A percentile compares a stretch with the other conserved stretches of the same genome.
These are phyloP conservation scores for Aureobasidium sp. DNA, from an alignment of 2,329 filamentous ascomycete species.

Conservation along the genomic window DNA sequence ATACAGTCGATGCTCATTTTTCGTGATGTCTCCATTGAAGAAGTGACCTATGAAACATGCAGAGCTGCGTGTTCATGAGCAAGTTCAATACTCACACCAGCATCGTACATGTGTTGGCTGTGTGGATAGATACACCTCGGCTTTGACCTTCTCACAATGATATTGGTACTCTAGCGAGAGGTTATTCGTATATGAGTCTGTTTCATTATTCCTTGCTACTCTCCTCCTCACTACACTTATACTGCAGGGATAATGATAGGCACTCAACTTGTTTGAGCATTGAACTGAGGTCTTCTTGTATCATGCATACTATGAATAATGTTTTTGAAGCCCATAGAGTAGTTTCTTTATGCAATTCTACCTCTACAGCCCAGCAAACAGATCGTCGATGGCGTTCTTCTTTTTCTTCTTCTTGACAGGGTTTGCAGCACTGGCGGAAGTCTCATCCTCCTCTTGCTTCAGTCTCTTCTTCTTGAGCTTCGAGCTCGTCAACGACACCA, in stretches of 20 bases:
- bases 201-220: not conserved
- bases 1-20: not conserved
- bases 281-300: not conserved
- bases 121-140: not conserved
- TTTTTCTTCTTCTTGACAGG: constrained; percentile 45
- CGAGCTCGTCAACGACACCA: constrained; percentile 7
- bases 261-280: not conserved
- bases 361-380: constrained; percentile 55
- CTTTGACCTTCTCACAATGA: not conserved
- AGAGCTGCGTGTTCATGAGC: not conserved
- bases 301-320: not conserved
- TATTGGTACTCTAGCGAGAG: not conserved
- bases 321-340: not conserved
- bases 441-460: constrained; percentile 14
- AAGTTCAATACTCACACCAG: not conserved
- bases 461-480: constrained; percentile 20
- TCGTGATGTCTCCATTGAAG: not conserved
- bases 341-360: not conserved
- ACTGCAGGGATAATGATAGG: not conserved
- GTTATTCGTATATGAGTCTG: not conserved
- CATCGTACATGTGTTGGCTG: not conserved
- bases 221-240: not conserved
- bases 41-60: not conserved
- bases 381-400: constrained; percentile 61
- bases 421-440: not conserved